Conservation (phyloP, 2,329 filamentous ascomycete genomes). For the Fusarium scirpi region DNA sequence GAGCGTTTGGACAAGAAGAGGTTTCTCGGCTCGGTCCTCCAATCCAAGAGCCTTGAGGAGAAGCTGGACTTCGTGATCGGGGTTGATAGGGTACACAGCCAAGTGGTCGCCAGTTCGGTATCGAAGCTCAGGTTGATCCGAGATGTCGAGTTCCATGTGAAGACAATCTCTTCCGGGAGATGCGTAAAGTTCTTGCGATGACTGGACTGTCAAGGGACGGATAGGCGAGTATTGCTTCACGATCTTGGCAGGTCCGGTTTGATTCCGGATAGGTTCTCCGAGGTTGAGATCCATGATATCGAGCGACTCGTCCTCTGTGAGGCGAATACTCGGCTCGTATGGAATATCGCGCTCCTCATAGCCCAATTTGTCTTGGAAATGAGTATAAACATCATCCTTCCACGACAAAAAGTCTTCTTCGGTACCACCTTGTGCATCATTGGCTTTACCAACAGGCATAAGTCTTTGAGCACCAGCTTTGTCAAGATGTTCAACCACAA, state of each 20-base stretch:
- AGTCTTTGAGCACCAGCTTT: slow-evolving; percentile 47
- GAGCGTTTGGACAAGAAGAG: slow-evolving; percentile 42
- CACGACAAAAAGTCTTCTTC: slow-evolving; percentile 55
- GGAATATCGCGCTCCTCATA: slow-evolving; percentile 41
- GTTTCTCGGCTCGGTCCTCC: slow-evolving; percentile 34
- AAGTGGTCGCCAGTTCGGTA: slow-evolving; percentile 58
- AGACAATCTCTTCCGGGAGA: slow-evolving; percentile 47
- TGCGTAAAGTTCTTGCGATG: slow-evolving; percentile 35
- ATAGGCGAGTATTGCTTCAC: slow-evolving; percentile 42
- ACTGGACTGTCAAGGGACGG: slow-evolving; percentile 24
- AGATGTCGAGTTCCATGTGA: slow-evolving; percentile 55
- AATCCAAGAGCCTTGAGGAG: slow-evolving; percentile 49
- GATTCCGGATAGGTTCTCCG: slow-evolving; percentile 38
- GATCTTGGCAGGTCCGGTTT: slow-evolving; percentile 35
- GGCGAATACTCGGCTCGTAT: slow-evolving; percentile 36
- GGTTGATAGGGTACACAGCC: slow-evolving; percentile 56
- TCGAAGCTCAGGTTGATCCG: slow-evolving; percentile 42
- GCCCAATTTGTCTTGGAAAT: slow-evolving; percentile 35
- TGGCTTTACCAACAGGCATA: slow-evolving; percentile 47
- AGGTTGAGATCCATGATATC: slow-evolving; percentile 41
- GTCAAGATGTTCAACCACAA: slow-evolving; percentile 43
- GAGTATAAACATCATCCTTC: slow-evolving; percentile 49
- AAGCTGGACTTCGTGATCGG: slow-evolving; percentile 50
- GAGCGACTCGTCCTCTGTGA: slow-evolving; percentile 43
- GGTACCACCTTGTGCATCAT: slow-evolving; percentile 50